These are phyloP conservation scores for Pleurotus tuoliensis DNA, from an alignment of 768 basidiomycete genomes.

Conservation along the genomic window DNA sequence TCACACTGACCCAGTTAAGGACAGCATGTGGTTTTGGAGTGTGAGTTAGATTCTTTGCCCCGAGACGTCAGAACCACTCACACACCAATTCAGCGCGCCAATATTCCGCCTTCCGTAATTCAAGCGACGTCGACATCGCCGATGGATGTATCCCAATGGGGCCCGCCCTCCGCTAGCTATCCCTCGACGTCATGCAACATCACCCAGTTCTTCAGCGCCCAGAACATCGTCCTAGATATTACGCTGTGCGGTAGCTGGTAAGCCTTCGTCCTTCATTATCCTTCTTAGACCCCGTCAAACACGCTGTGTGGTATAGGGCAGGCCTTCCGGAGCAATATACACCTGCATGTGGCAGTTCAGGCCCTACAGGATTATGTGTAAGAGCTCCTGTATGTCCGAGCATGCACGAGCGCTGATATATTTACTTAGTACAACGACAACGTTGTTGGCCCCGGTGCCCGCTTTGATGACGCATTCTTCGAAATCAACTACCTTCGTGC, in stretches of 20 bases:
- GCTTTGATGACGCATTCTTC: constrained; percentile 51
- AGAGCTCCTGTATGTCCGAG: constrained; percentile 7
- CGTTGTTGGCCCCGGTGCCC: constrained; percentile 38
- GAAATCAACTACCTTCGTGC: constrained; percentile 61
- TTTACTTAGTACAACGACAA: constrained; percentile 42
- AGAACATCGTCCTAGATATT: constrained; percentile 49
- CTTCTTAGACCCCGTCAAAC: neutral
- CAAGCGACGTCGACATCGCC: constrained; percentile 24
- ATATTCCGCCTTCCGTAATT: constrained; percentile 32
- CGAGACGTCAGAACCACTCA: too few relatives aligned
- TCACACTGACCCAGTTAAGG: neutral
- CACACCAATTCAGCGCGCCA: constrained; percentile 24
- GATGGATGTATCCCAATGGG: constrained; percentile 38
- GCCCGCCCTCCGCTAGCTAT: constrained; percentile 36
- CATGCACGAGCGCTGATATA: neutral
- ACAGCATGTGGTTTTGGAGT: constrained; percentile 46
- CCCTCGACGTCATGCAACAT: constrained; percentile 38
- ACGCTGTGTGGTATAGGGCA: constrained; percentile 27
- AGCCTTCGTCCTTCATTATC: neutral
- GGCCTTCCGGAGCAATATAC: constrained; percentile 36
- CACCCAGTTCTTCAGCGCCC: constrained; percentile 36
- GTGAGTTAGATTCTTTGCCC: constrained; percentile 21
- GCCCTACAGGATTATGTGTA: constrained; percentile 33
- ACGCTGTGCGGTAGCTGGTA: constrained; percentile 49
- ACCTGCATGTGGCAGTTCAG: constrained; percentile 30